phyloP scores from a whole-genome alignment of 108 stramenopile species.

The Discostella stelligeroides region DNA sequence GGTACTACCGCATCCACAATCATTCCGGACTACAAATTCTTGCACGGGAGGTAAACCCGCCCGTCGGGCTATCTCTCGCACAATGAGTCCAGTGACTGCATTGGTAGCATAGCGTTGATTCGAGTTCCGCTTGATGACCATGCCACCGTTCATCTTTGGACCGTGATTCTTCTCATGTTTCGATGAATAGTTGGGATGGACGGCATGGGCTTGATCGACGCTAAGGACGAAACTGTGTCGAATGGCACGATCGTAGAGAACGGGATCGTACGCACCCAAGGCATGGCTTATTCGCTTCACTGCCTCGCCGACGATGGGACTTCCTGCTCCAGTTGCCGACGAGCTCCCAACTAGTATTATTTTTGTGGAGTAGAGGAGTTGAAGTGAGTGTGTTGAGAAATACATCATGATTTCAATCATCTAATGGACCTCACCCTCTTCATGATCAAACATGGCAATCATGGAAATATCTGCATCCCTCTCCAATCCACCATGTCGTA shows the following conservation, averaged over 20 bases:
- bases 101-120: conserved; percentile 98
- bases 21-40: conserved; percentile 94
- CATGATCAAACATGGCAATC: conserved; percentile 96
- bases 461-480: conserved; percentile 76
- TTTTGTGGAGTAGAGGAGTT: too few species aligned
- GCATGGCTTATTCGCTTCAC: conserved; percentile 73
- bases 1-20: conserved; percentile 95
- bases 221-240: conserved; percentile 66
- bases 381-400: not conserved
- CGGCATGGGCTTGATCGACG: conserved; percentile 96
- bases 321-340: conserved; percentile 85
- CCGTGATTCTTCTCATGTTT: conserved; percentile 94
- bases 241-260: conserved; percentile 46
- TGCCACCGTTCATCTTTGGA: conserved; percentile 92
- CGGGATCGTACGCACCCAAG: conserved; percentile 34
- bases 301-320: conserved; percentile 81
- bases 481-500: conserved; percentile 42
- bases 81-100: conserved; percentile 82
- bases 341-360: conserved; percentile 68
- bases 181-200: conserved; percentile 96
- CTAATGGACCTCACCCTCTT: conserved; percentile 83
- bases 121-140: conserved; percentile 97
- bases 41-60: conserved; percentile 77
- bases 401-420: too few species aligned
- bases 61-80: conserved; percentile 83